Evolutionary conservation across 1,284 basidiomycete genomes (phyloP).

Genomic region (Filobasidium uniguttulatum): DNA sequence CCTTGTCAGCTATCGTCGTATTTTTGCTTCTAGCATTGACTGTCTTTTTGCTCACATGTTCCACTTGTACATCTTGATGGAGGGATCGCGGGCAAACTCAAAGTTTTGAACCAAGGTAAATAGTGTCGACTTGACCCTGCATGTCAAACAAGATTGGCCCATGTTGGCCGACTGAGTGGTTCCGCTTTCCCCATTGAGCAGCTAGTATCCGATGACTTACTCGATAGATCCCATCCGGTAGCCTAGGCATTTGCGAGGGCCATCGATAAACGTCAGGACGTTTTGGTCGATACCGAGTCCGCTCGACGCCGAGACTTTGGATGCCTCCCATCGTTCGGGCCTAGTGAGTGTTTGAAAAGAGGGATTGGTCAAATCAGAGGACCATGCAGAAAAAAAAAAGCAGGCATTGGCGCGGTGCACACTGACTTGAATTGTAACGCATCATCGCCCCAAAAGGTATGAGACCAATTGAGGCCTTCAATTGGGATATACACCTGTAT

Average conservation of each 20-base stretch:
- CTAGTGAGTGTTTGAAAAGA: background rate
- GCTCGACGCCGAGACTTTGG: background rate
- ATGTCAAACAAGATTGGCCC: background rate
- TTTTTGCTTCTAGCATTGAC: background rate
- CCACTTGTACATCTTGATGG: slow-evolving; percentile 17
- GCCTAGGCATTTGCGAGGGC: slow-evolving; percentile 21
- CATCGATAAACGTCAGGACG: slow-evolving; percentile 23
- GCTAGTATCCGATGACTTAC: slow-evolving; percentile 4
- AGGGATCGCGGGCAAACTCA: slow-evolving; percentile 16
- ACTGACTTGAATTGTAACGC: slow-evolving; percentile 15
- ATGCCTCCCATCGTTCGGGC: background rate
- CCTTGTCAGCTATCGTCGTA: background rate
- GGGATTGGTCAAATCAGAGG: no score
- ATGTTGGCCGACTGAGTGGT: background rate
- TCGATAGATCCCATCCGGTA: slow-evolving; percentile 22
- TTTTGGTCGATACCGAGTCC: slow-evolving; percentile 1
- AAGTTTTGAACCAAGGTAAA: slow-evolving; percentile 20
- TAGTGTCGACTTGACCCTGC: slow-evolving; percentile 18
- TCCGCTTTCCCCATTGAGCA: background rate
- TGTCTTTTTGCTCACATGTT: slow-evolving; percentile 19
- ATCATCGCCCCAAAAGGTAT: slow-evolving; percentile 19
- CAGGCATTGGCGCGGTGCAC: no score
- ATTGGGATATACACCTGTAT: slow-evolving; percentile 20
- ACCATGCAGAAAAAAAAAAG: no score
- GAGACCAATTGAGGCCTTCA: slow-evolving; percentile 19